A percentile compares a stretch with the other conserved stretches of the same genome.
These are phyloP conservation scores for Parafenestella ontariensis DNA, from an alignment of 2,329 filamentous ascomycete genomes.

Conservation along the genomic window DNA sequence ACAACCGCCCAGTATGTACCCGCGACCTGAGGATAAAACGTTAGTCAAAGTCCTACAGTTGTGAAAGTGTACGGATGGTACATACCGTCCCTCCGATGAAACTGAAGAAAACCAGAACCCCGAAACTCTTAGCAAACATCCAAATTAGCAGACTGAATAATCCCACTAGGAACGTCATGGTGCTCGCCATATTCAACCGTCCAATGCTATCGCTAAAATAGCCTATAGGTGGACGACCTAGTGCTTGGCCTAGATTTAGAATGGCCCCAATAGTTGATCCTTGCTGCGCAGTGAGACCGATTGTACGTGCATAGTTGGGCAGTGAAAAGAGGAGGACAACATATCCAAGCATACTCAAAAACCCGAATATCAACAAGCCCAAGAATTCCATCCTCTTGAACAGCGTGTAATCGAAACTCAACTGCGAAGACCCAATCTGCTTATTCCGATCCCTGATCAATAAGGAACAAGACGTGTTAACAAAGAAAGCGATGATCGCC, in stretches of 20 bases:
- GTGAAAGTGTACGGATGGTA: too few species aligned
- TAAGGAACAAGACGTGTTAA: slow-evolving; percentile 69
- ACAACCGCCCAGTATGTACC: slow-evolving; percentile 72
- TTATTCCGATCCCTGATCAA: slow-evolving; percentile 76
- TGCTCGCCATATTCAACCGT: slow-evolving; percentile 73
- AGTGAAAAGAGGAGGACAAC: slow-evolving; percentile 79
- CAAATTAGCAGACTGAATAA: slow-evolving; percentile 74
- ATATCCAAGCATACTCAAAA: slow-evolving; percentile 76
- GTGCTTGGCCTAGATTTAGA: slow-evolving; percentile 70
- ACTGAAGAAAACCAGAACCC: slow-evolving; percentile 73
- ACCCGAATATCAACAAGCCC: slow-evolving; percentile 70
- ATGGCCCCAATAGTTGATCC: slow-evolving; percentile 76
- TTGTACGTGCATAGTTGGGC: slow-evolving; percentile 72
- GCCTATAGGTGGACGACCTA: slow-evolving; percentile 76
- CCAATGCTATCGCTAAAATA: slow-evolving; percentile 74
- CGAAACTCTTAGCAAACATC: slow-evolving; percentile 72
- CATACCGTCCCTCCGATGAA: slow-evolving; percentile 71
- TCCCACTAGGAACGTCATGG: slow-evolving; percentile 69
- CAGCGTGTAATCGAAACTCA: slow-evolving; percentile 68
- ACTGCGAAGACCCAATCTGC: slow-evolving; percentile 67
- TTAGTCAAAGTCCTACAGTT: too few species aligned
- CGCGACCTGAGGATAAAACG: too few species aligned
- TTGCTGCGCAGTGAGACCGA: slow-evolving; percentile 71
- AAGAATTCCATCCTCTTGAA: slow-evolving; percentile 69
- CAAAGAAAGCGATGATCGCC: slow-evolving; percentile 67